Percentiles rank a stretch among this genome's conserved stretches.
Evolutionary conservation across 768 basidiomycete genomes (phyloP).

Genomic region (Hygrocybe punicea): DNA sequence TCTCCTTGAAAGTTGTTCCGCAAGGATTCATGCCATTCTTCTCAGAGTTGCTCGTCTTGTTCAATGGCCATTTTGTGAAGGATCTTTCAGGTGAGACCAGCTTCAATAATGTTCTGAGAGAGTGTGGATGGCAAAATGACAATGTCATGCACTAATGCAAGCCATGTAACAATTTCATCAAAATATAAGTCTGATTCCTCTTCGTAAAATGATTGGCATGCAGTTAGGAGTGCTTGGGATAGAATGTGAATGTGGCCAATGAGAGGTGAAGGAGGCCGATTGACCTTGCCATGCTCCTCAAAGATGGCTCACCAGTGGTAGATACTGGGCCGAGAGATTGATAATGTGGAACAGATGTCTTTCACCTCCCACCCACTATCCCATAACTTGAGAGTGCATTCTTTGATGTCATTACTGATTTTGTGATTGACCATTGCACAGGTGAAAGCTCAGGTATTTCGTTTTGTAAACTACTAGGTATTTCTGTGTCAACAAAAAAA

Average conservation of each 20-base stretch:
- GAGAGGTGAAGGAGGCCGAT: constrained; percentile 17
- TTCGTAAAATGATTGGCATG: constrained; percentile 8
- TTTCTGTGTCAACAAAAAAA: no score
- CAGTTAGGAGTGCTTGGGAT: constrained; percentile 10
- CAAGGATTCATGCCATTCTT: neutral
- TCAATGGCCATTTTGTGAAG: constrained; percentile 18
- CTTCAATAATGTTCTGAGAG: constrained; percentile 11
- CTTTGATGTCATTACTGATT: constrained; percentile 16
- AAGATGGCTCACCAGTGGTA: constrained; percentile 20
- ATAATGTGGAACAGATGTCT: constrained; percentile 17
- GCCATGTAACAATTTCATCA: constrained; percentile 10
- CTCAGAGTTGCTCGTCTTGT: constrained; percentile 8
- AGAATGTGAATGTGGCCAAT: constrained; percentile 13
- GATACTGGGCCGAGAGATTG: constrained; percentile 16
- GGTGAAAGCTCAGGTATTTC: no score
- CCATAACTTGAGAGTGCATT: constrained; percentile 18
- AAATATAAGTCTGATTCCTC: constrained; percentile 8
- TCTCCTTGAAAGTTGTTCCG: neutral
- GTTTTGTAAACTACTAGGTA: no score
- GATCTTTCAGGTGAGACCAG: constrained; percentile 17
- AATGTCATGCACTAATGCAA: constrained; percentile 15
- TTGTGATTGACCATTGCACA: constrained; percentile 6
- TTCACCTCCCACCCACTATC: constrained; percentile 14
- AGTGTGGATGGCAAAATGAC: constrained; percentile 12
- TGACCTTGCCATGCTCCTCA: constrained; percentile 11